Evolutionary conservation across 345 rosid species (phyloP).

Genomic region (Atalantia buxifolia): DNA sequence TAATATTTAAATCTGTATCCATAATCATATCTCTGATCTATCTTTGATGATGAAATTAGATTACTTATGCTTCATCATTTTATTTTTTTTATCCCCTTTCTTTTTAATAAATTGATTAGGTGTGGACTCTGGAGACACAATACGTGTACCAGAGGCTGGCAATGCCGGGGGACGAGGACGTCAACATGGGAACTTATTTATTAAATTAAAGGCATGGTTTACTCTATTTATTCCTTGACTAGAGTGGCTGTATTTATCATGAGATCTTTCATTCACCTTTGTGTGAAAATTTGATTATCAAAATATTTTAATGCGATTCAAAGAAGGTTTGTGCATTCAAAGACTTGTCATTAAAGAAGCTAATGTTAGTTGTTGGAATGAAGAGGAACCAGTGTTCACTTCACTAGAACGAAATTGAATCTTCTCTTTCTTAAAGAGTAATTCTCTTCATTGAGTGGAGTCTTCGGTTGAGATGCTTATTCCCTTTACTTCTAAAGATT

Average conservation of each 20-base stretch:
- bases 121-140: constrained; percentile 80
- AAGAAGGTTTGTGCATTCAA: background rate
- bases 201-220: constrained; percentile 65
- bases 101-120: constrained; percentile 45
- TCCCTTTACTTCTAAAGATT: constrained; percentile 12
- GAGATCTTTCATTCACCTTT: background rate
- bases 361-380: background rate
- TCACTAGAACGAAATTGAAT: background rate
- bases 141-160: constrained; percentile 69
- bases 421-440: background rate
- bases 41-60: background rate
- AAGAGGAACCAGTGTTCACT: background rate
- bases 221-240: background rate
- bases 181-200: constrained; percentile 69
- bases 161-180: constrained; percentile 53
- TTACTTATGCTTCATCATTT: background rate
- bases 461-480: background rate
- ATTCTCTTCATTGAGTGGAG: background rate
- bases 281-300: background rate
- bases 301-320: background rate
- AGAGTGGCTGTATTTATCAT: background rate
- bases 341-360: background rate
- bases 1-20: background rate
- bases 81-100: background rate
- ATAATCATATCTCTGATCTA: constrained; percentile 1